Percentiles rank a stretch among this genome's conserved stretches.
These are phyloP conservation scores for Atalantia buxifolia DNA, from an alignment of 345 rosid genomes.

Conservation along the genomic window DNA sequence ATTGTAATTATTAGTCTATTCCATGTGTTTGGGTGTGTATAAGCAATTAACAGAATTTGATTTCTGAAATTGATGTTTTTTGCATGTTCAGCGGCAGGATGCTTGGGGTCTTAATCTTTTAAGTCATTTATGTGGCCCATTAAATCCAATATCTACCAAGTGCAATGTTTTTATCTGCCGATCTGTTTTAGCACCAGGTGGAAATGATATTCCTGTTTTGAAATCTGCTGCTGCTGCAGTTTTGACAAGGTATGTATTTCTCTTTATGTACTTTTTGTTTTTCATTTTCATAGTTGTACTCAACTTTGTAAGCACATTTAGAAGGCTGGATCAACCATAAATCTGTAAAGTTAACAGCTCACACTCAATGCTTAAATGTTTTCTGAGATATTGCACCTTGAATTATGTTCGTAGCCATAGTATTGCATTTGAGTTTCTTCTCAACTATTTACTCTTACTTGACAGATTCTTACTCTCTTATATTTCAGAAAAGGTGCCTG, in stretches of 20 bases:
- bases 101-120: slow-evolving; percentile 56
- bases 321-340: background rate
- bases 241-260: slow-evolving; percentile 42
- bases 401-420: background rate
- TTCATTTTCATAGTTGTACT: background rate
- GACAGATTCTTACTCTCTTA: background rate
- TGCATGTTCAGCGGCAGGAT: slow-evolving; percentile 48
- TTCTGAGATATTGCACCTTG: background rate
- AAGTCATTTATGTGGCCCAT: slow-evolving; percentile 33
- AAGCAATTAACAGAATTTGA: background rate
- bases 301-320: background rate
- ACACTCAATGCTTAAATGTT: background rate
- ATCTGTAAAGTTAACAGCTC: background rate
- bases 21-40: background rate
- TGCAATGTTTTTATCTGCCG: slow-evolving; percentile 50
- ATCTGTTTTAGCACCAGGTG: slow-evolving; percentile 46
- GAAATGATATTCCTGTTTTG: slow-evolving; percentile 45
- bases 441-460: background rate
- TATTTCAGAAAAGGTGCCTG: background rate
- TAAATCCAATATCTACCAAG: slow-evolving; percentile 38
- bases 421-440: background rate
- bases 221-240: slow-evolving; percentile 49
- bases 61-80: slow-evolving; percentile 12
- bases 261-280: background rate
- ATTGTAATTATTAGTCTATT: background rate